Percentiles rank a stretch among this genome's conserved stretches.
These are phyloP conservation scores for Blastobotrys terrestris DNA, from an alignment of 805 yeast genomes.

Conservation along the genomic window DNA sequence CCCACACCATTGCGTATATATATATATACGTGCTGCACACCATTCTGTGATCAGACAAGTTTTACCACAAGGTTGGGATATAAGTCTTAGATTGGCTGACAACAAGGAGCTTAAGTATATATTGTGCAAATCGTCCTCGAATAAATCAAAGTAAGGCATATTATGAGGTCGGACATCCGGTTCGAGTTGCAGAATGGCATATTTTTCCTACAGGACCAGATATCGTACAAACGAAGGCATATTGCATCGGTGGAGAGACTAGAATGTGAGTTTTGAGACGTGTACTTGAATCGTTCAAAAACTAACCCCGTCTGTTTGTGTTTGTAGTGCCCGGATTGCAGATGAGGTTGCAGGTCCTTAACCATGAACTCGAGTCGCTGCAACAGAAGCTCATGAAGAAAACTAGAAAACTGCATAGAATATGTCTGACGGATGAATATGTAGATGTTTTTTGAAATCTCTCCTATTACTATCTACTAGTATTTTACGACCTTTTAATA, in stretches of 20 bases:
- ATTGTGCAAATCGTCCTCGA: background rate
- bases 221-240: constrained; percentile 2
- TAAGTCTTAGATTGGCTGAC: background rate
- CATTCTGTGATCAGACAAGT: background rate
- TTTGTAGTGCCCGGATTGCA: background rate
- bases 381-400: constrained; percentile 1
- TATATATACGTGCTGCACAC: background rate
- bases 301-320: background rate
- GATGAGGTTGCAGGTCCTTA: background rate
- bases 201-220: constrained; percentile 1
- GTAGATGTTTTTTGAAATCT: background rate
- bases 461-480: no score
- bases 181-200: constrained; percentile 2
- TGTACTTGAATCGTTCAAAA: background rate
- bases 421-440: background rate
- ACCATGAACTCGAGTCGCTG: background rate
- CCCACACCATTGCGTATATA: background rate
- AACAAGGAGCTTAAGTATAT: background rate
- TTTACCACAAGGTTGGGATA: background rate
- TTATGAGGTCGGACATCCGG: background rate
- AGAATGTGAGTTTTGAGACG: background rate
- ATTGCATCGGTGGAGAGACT: constrained; percentile 1
- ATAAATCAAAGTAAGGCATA: background rate
- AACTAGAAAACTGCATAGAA: constrained; percentile 6
- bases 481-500: no score